A percentile compares a stretch with the other conserved stretches of the same genome.
phyloP scores from a whole-genome alignment of 163 green algal genomes.

The Trebouxiophyceae sp. region DNA sequence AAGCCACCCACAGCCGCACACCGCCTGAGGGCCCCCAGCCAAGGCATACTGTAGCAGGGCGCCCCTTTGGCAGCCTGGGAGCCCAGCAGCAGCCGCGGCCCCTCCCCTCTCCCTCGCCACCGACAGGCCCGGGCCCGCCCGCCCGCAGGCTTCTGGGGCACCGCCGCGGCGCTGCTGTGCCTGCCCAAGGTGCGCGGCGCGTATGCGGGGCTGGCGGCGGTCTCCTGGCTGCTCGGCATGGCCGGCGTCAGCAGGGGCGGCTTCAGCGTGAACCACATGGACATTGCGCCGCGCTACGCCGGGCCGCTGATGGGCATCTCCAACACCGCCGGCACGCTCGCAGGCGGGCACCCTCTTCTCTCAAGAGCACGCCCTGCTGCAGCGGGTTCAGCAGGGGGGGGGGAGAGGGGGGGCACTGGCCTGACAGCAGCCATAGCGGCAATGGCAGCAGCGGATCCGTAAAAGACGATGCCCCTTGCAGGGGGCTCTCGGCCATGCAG shows the following conservation, averaged over 20 bases:
- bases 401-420: background rate
- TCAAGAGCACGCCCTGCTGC: background rate
- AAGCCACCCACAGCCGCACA: no score
- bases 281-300: slow-evolving; percentile 92
- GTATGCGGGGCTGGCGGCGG: slow-evolving; percentile 40
- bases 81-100: no score
- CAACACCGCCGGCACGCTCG: slow-evolving; percentile 84
- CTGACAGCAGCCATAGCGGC: no score
- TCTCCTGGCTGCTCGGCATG: slow-evolving; percentile 52
- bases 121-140: no score
- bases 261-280: slow-evolving; percentile 94
- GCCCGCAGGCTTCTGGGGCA: slow-evolving; percentile 47
- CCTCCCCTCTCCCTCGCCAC: no score
- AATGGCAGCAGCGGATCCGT: background rate
- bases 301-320: slow-evolving; percentile 91
- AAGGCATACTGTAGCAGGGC: no score
- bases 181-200: slow-evolving; percentile 47
- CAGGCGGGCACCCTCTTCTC: slow-evolving; percentile 11
- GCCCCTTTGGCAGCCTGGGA: no score
- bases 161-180: slow-evolving; percentile 53
- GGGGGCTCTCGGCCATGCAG: background rate
- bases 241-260: slow-evolving; percentile 72
- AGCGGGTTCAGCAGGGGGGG: background rate
- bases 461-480: background rate
- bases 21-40: no score